Conservation (phyloP, 2,329 filamentous ascomycete species). For the Phialophora verrucosa region DNA sequence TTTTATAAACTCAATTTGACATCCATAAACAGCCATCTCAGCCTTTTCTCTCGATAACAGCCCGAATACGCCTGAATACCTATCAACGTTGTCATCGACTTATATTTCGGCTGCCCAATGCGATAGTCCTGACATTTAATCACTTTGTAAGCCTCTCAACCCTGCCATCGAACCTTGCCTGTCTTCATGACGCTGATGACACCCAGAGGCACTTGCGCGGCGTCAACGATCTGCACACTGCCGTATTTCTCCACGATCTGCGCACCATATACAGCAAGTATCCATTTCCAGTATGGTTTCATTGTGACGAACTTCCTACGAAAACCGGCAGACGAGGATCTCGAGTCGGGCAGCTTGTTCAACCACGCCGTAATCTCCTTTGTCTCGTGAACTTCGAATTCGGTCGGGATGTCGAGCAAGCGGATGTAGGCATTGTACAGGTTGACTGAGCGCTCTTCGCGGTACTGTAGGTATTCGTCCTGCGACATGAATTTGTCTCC, state of each 20-base stretch:
- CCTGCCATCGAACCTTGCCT: slow-evolving; percentile 51
- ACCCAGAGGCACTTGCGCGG: slow-evolving; percentile 50
- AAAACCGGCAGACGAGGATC: slow-evolving; percentile 23
- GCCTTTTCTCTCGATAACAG: background rate
- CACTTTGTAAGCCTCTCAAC: slow-evolving; percentile 37
- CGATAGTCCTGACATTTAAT: background rate
- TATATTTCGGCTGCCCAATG: background rate
- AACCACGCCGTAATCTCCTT: slow-evolving; percentile 38
- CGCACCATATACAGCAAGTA: slow-evolving; percentile 48
- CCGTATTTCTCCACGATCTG: slow-evolving; percentile 51
- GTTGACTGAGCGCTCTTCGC: slow-evolving; percentile 44
- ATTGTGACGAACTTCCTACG: slow-evolving; percentile 44
- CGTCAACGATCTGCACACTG: slow-evolving; percentile 48
- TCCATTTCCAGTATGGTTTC: slow-evolving; percentile 53
- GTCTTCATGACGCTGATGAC: slow-evolving; percentile 51
- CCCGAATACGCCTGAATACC: background rate
- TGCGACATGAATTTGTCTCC: slow-evolving; percentile 46
- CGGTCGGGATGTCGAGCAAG: slow-evolving; percentile 44
- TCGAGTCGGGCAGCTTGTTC: slow-evolving; percentile 22
- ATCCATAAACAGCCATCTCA: background rate
- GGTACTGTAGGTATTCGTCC: slow-evolving; percentile 48
- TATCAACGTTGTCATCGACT: background rate
- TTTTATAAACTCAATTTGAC: background rate
- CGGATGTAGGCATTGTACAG: slow-evolving; percentile 44
- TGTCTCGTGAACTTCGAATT: slow-evolving; percentile 43